Conservation (phyloP, 2,329 filamentous ascomycete genomes). For the Colletotrichum sp. region DNA sequence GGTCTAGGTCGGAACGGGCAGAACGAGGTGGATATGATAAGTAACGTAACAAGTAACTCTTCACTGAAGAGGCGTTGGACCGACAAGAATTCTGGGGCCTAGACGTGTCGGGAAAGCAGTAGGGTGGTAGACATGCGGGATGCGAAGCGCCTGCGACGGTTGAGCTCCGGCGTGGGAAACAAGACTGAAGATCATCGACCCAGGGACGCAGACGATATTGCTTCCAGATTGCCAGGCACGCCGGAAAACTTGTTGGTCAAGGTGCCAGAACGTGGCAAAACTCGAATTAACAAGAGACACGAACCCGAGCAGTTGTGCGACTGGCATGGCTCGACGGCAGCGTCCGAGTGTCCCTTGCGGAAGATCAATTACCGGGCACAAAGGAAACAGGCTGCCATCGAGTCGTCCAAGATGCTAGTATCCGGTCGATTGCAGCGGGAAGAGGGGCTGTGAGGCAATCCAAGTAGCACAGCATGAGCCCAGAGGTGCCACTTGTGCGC, state of each 20-base stretch:
- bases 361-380: not conserved
- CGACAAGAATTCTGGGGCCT: not conserved
- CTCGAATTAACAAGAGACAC: not conserved
- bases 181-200: not conserved
- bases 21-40: not conserved
- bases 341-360: not conserved
- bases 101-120: not conserved
- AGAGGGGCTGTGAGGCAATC: not conserved
- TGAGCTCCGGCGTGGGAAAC: not conserved
- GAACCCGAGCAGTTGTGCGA: not conserved
- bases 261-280: not conserved
- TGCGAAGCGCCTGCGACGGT: conserved; percentile 19
- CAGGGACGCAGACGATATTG: not conserved
- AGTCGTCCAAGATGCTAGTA: conserved; percentile 28
- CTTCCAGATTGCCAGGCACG: not conserved
- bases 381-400: conserved; percentile 42
- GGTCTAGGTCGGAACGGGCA: not conserved
- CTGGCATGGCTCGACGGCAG: not conserved
- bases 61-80: not conserved
- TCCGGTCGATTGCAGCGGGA: not conserved
- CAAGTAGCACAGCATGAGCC: not conserved
- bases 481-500: not conserved
- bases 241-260: not conserved
- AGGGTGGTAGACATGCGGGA: conserved; percentile 13
- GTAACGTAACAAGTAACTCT: not conserved